These are phyloP conservation scores for Penicillium hordei DNA, from an alignment of 2,329 filamentous ascomycete species.

Conservation along the genomic window DNA sequence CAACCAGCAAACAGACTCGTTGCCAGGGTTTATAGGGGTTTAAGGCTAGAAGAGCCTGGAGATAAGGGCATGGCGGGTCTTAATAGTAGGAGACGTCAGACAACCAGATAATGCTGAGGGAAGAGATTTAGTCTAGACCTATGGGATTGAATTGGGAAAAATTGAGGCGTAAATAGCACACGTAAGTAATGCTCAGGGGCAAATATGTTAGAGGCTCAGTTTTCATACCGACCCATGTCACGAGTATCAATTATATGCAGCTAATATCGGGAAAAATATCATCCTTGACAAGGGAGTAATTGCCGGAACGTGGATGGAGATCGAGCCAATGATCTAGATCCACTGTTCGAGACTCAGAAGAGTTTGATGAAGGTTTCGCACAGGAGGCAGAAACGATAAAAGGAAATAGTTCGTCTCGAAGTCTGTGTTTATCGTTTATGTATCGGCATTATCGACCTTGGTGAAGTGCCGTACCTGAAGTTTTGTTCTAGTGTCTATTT, in stretches of 20 bases:
- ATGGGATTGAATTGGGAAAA: background rate
- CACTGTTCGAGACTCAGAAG: background rate
- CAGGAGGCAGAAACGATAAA: background rate
- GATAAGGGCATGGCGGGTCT: slow-evolving; percentile 1
- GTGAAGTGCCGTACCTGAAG: background rate
- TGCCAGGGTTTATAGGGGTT: background rate
- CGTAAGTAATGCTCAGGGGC: background rate
- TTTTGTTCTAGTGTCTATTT: background rate
- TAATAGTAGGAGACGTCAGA: background rate
- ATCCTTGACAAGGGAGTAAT: background rate
- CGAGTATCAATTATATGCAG: background rate
- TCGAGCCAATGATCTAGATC: background rate
- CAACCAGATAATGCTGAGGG: background rate
- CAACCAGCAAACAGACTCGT: background rate
- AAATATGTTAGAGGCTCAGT: background rate
- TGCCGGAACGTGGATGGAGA: background rate
- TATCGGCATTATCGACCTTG: background rate
- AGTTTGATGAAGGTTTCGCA: background rate
- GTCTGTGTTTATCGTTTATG: background rate
- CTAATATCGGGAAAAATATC: background rate
- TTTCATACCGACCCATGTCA: background rate
- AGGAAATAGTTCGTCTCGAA: background rate
- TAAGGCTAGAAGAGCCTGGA: background rate
- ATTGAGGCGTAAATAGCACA: background rate
- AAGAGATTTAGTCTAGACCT: background rate